Percentiles rank a stretch among this genome's conserved stretches.
These are phyloP conservation scores for Didymella segeticola DNA, from an alignment of 2,329 filamentous ascomycete genomes.

Conservation along the genomic window DNA sequence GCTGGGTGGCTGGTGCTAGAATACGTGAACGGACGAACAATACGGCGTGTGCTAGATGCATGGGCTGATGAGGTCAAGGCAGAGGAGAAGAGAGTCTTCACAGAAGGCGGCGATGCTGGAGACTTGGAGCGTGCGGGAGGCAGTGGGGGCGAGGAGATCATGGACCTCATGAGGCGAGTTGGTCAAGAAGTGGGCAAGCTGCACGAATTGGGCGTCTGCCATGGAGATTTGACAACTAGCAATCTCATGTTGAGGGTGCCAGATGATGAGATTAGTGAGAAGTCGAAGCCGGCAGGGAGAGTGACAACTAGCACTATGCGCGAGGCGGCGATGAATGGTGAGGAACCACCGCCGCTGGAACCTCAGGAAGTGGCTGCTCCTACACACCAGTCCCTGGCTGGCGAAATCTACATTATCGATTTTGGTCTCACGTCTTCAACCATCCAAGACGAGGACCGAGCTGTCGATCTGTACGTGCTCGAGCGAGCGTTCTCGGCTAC, in stretches of 20 bases:
- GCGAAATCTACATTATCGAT: slow-evolving; percentile 89
- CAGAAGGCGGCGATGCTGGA: slow-evolving; percentile 7
- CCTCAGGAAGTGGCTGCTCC: slow-evolving; percentile 1
- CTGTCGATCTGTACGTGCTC: slow-evolving; percentile 94
- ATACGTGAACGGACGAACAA: slow-evolving; percentile 66
- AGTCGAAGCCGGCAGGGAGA: slow-evolving; percentile 11
- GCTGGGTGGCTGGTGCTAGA: slow-evolving; percentile 63
- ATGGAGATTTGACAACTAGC: slow-evolving; percentile 96
- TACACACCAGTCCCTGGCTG: slow-evolving; percentile 44
- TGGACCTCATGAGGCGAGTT: slow-evolving; percentile 70
- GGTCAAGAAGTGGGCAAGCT: slow-evolving; percentile 75
- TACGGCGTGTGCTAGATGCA: slow-evolving; percentile 72
- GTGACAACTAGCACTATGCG: slow-evolving; percentile 31
- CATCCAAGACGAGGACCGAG: slow-evolving; percentile 85
- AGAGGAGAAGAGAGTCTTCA: slow-evolving; percentile 9
- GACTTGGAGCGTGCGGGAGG: slow-evolving; percentile 2
- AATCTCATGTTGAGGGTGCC: slow-evolving; percentile 78
- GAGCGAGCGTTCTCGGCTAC: slow-evolving; percentile 95
- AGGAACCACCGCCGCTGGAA: slow-evolving; percentile 16
- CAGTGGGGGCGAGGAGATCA: slow-evolving; percentile 42
- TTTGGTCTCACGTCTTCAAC: slow-evolving; percentile 88
- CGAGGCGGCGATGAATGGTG: slow-evolving; percentile 30
- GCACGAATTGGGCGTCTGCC: slow-evolving; percentile 85
- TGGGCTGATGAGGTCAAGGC: slow-evolving; percentile 60
- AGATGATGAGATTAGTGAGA: not conserved